Evolutionary conservation across 768 basidiomycete species (phyloP).

Genomic region (Rhodocollybia butyracea): DNA sequence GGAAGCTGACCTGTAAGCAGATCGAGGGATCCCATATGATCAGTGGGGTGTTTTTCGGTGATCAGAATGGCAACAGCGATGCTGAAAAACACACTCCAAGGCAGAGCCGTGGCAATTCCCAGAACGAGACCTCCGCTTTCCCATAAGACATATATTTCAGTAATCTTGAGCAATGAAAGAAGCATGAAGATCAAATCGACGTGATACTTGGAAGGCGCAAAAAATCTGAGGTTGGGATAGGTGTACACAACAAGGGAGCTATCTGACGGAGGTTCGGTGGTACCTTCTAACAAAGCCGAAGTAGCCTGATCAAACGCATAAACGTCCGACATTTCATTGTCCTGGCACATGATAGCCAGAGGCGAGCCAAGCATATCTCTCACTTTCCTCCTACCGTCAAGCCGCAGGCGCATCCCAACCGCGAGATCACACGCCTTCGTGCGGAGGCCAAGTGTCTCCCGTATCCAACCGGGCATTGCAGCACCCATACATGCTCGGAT

Average conservation of each 20-base stretch:
- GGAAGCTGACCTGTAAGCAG: too few relatives aligned
- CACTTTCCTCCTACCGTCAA: slow-evolving; percentile 7
- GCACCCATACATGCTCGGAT: too few relatives aligned
- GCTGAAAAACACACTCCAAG: too few relatives aligned
- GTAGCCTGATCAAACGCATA: slow-evolving; percentile 22
- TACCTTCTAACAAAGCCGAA: slow-evolving; percentile 11
- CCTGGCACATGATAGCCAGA: too few relatives aligned
- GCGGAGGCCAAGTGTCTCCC: too few relatives aligned
- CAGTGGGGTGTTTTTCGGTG: too few relatives aligned
- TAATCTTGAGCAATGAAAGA: slow-evolving; percentile 16
- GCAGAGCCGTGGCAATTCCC: slow-evolving; percentile 11
- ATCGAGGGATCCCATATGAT: too few relatives aligned
- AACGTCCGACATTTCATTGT: slow-evolving; percentile 11
- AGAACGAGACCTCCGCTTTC: not conserved
- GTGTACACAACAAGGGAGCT: slow-evolving; percentile 13
- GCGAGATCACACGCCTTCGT: too few relatives aligned
- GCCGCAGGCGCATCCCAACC: slow-evolving; percentile 20
- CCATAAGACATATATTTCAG: slow-evolving; percentile 19
- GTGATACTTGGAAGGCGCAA: slow-evolving; percentile 4
- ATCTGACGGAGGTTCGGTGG: not conserved
- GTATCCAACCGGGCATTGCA: too few relatives aligned
- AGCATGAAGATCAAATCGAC: slow-evolving; percentile 7
- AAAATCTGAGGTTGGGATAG: slow-evolving; percentile 13
- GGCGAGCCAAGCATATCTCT: slow-evolving; percentile 8
- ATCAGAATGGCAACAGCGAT: too few relatives aligned